phyloP scores from a whole-genome alignment of 2,329 filamentous ascomycete species.

The Thelonectria discophora region DNA sequence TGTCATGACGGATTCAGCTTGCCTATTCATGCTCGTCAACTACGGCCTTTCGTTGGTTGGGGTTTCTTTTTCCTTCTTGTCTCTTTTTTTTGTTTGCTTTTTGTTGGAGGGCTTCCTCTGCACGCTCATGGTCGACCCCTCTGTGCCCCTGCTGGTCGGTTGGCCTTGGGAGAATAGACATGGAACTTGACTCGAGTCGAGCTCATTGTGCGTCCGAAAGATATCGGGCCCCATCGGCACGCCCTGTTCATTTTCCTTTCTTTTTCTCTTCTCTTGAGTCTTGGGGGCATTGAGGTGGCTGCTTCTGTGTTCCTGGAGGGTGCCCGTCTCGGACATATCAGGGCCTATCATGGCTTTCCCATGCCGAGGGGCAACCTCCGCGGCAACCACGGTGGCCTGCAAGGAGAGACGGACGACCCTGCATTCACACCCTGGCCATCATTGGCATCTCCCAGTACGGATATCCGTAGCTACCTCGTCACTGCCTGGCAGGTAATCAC shows the following conservation, averaged over 20 bases:
- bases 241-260: background rate
- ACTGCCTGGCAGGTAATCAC: no score
- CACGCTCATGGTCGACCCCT: background rate
- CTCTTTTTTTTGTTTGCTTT: background rate
- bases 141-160: background rate
- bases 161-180: background rate
- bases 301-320: background rate
- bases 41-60: background rate
- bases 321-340: no score
- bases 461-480: no score
- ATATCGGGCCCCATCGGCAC: conserved; percentile 30
- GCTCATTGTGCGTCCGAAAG: conserved; percentile 29
- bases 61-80: background rate
- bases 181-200: background rate
- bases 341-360: no score
- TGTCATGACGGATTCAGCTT: background rate
- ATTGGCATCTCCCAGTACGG: no score
- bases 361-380: no score
- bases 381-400: no score
- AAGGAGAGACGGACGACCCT: no score
- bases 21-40: background rate
- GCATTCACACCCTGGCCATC: no score
- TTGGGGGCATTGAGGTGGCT: background rate
- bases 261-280: background rate
- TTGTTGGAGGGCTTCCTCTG: background rate